Conservation (phyloP, 257 asterid genomes). For the Salvia rosmarinus region DNA sequence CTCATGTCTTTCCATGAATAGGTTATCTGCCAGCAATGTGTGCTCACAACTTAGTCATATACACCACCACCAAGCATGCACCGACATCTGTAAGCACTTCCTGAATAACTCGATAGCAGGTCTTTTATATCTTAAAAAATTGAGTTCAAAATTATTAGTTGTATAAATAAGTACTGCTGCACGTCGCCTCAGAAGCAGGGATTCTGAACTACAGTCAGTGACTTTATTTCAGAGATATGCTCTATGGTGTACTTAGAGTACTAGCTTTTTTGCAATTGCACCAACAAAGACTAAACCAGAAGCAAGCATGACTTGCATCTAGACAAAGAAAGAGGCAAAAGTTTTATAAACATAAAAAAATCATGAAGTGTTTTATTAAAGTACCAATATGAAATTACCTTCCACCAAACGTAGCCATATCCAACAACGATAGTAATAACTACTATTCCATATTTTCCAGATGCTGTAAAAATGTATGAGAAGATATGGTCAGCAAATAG, state of each 20-base stretch:
- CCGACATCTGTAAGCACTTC: constrained; percentile 9
- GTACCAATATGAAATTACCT: constrained; percentile 55
- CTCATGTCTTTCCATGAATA: constrained; percentile 27
- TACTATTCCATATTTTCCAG: constrained; percentile 69
- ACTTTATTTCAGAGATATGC: not conserved
- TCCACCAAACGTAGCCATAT: constrained; percentile 98
- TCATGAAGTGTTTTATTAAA: not conserved
- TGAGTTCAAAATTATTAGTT: not conserved
- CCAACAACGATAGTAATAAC: constrained; percentile 75
- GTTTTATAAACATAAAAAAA: constrained; percentile 18
- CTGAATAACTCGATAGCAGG: not conserved
- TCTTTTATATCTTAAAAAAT: not conserved
- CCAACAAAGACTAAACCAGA: constrained; percentile 10
- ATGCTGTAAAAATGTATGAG: constrained; percentile 55
- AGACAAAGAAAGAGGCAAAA: not conserved
- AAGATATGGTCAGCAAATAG: constrained; percentile 23
- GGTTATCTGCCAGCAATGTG: constrained; percentile 11
- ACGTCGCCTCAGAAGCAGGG: not conserved
- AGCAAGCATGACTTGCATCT: constrained; percentile 13
- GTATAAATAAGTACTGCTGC: not conserved
- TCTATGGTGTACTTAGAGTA: constrained; percentile 18
- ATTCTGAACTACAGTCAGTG: not conserved
- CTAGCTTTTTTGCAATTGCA: constrained; percentile 2
- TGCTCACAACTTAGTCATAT: not conserved
- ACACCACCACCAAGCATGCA: not conserved